These are phyloP conservation scores for Aspergillus fijiensis DNA, from an alignment of 2,329 filamentous ascomycete species.

Conservation along the genomic window DNA sequence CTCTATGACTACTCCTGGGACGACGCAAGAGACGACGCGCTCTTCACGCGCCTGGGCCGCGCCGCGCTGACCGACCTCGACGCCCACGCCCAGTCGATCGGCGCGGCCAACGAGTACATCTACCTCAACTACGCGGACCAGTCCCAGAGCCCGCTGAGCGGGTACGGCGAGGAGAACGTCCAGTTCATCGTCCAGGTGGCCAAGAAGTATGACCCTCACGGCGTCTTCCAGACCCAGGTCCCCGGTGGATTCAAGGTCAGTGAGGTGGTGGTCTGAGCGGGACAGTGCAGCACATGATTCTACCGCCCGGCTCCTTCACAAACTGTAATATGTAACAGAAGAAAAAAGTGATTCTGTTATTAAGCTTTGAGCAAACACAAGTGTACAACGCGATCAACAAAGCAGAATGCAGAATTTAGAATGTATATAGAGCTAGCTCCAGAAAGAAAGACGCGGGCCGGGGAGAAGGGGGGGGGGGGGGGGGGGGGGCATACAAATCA, in stretches of 20 bases:
- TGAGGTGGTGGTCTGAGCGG: conserved; percentile 1
- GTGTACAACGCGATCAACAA: too few species aligned
- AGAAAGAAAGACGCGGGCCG: too few species aligned
- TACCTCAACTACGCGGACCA: conserved; percentile 51
- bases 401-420: too few species aligned
- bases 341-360: too few species aligned
- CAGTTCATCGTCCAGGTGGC: conserved; percentile 25
- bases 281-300: too few species aligned
- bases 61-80: conserved; percentile 30
- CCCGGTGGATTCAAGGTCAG: conserved; percentile 32
- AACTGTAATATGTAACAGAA: too few species aligned
- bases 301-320: neutral
- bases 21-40: conserved; percentile 33
- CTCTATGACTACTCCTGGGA: conserved; percentile 27
- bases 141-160: conserved; percentile 42
- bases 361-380: too few species aligned
- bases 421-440: too few species aligned
- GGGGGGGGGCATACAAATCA: too few species aligned
- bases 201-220: conserved; percentile 26
- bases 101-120: conserved; percentile 35
- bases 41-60: conserved; percentile 31
- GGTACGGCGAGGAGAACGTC: conserved; percentile 45
- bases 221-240: conserved; percentile 29
- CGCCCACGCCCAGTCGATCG: conserved; percentile 25
- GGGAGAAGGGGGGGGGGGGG: too few species aligned